Evolutionary conservation across 306 rosid genomes (phyloP), one percentile per base, ranked within the genome.

Genomic region (Medicago lupulina): DNA sequence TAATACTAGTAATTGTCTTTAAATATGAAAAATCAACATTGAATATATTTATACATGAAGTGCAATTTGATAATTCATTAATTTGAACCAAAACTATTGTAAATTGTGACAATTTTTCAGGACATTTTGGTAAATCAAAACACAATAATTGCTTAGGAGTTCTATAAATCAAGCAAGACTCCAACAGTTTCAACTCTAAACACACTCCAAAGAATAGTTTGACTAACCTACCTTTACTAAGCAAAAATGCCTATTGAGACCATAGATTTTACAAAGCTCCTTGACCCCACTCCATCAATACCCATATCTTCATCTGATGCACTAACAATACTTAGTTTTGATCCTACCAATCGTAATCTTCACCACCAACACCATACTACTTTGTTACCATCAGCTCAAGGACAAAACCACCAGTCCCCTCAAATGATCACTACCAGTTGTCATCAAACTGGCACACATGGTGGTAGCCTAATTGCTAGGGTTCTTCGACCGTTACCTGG

Each of bases 101-200:
- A 23, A 23, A 21, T 23, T 2, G 28, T 54, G 13, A 54, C 19
- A 54, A 2, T 0, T 54, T 7, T 18, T 5, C 12, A 4, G 65
- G 65, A 14, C 65, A 59, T 59, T 59, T 25, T 59, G 16, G 65
- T 59, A 59, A 59, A 59, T 59, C 12, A 17, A 59, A 57, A 25
- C 17, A 59, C 21, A 55, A 21, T 9, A 4, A 4, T 6, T 7
- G 18, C 11, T 18, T 5, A 16, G 1, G 1, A 15, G 47, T 41
- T 17, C 49, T 53, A 79, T 79, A 79, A 73, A 79, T 44, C 1
- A 14, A 54, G 41, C n/a, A n/a, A n/a, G n/a, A 11, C 21, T 4
- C 17, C 8, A 71, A 59, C 8, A 4, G 2, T 17, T 68, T 12
- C 18, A 14, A 46, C 9, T 1, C 12, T 67, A 13, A 23, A 47